These are phyloP conservation scores for Raphanus hybrid DNA, from an alignment of 441 rosid genomes.

Conservation along the genomic window DNA sequence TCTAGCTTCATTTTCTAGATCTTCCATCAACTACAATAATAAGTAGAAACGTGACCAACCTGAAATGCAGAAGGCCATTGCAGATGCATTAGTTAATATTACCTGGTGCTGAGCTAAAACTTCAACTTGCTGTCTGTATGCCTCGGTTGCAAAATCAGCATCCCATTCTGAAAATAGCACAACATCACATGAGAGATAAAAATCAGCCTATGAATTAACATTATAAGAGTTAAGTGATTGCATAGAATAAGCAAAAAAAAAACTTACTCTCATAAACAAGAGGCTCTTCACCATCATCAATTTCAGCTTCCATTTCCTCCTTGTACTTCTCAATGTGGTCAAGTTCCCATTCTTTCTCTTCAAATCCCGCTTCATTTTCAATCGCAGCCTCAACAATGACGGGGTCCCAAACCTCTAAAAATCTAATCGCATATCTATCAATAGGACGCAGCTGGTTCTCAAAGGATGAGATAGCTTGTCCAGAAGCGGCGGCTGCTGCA, in stretches of 20 bases:
- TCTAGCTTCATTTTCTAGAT: constrained; percentile 91
- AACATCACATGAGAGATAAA: constrained; percentile 36
- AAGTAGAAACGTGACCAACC: constrained; percentile 37
- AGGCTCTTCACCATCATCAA: constrained; percentile 99
- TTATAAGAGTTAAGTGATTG: constrained; percentile 17
- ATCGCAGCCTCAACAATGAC: constrained; percentile 76
- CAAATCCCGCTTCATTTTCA: constrained; percentile 80
- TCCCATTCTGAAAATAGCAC: constrained; percentile 80
- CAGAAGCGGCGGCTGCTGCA: constrained; percentile 93
- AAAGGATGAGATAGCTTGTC: constrained; percentile 86
- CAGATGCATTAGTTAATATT: constrained; percentile 35
- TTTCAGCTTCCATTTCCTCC: constrained; percentile 99
- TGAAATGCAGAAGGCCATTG: constrained; percentile 29
- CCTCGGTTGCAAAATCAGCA: constrained; percentile 99
- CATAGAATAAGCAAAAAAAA: constrained; percentile 18
- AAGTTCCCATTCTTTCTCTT: constrained; percentile 98
- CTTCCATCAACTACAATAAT: constrained; percentile 85
- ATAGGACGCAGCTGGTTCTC: constrained; percentile 96
- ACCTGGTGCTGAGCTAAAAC: constrained; percentile 97
- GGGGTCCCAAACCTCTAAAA: constrained; percentile 97
- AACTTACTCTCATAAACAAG: constrained; percentile 95
- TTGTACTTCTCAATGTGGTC: constrained; percentile 95
- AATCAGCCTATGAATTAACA: constrained; percentile 23
- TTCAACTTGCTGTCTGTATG: constrained; percentile 97
- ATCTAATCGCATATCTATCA: constrained; percentile 91